Conservation (phyloP, 257 asterid genomes). For the Haberlea rhodopensis region DNA sequence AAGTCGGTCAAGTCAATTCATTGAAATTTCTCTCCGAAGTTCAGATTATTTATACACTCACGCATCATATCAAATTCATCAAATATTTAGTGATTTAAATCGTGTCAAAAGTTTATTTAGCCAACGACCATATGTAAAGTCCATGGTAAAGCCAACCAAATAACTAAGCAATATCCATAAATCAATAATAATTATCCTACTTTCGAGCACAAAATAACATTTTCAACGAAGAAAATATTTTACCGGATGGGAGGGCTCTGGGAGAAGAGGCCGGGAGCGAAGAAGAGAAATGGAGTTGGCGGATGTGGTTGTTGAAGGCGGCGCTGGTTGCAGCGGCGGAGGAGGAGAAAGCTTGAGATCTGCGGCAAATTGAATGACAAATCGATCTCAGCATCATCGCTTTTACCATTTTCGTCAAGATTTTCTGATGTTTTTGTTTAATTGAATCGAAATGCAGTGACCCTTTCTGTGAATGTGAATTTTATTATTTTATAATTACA, state of each 20-base stretch:
- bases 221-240: neutral
- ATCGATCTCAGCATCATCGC: slow-evolving; percentile 62
- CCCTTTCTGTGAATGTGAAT: neutral
- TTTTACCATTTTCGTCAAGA: slow-evolving; percentile 43
- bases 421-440: neutral
- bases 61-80: neutral
- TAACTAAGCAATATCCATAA: neutral
- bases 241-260: slow-evolving; percentile 32
- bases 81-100: neutral
- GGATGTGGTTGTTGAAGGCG: slow-evolving; percentile 50
- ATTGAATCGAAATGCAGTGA: neutral
- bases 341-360: slow-evolving; percentile 49
- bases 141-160: neutral
- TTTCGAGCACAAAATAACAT: neutral
- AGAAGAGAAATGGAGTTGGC: slow-evolving; percentile 58
- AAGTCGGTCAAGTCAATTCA: too few relatives aligned
- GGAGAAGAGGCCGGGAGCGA: slow-evolving; percentile 44
- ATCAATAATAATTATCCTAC: neutral
- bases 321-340: slow-evolving; percentile 38
- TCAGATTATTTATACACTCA: neutral
- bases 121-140: neutral
- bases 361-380: slow-evolving; percentile 59
- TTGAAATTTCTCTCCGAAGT: neutral
- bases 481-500: too few relatives aligned
- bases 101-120: neutral